Conservation (phyloP, 305 asterid genomes). For the Andrographis paniculata region DNA sequence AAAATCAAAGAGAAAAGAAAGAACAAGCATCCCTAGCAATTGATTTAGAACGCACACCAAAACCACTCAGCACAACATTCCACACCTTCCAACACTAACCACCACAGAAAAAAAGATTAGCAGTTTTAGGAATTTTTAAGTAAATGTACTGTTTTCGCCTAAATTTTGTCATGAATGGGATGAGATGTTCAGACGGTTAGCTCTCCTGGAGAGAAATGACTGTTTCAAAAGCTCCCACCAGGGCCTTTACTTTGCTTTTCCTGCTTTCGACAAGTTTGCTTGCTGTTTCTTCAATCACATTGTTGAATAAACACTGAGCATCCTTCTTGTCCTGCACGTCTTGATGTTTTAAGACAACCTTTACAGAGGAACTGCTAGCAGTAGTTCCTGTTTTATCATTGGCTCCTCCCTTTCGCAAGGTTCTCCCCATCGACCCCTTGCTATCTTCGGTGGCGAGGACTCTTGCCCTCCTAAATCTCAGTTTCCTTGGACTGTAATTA, state of each 20-base stretch:
- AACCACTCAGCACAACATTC: constrained; percentile 16
- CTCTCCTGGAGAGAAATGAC: constrained; percentile 78
- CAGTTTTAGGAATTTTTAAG: constrained; percentile 16
- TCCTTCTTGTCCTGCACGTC: constrained; percentile 64
- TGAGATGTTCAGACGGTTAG: constrained; percentile 32
- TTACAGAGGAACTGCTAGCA: constrained; percentile 24
- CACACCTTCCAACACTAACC: constrained; percentile 19
- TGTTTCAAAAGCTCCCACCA: constrained; percentile 93
- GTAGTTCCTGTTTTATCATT: constrained; percentile 14
- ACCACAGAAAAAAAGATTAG: constrained; percentile 13
- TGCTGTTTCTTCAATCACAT: constrained; percentile 87
- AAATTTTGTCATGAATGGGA: constrained; percentile 17
- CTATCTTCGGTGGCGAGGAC: constrained; percentile 30
- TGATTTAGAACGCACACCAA: constrained; percentile 13
- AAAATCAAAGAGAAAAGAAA: constrained; percentile 29
- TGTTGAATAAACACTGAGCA: constrained; percentile 63
- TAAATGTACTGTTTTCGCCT: constrained; percentile 18
- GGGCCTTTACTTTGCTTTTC: constrained; percentile 87
- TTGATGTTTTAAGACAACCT: constrained; percentile 66
- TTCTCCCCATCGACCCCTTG: constrained; percentile 31
- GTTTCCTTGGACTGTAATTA: constrained; percentile 45
- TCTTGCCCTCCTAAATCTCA: constrained; percentile 53
- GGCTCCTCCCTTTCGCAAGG: constrained; percentile 28
- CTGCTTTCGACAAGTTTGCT: constrained; percentile 78
- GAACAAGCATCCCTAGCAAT: constrained; percentile 17